These are phyloP conservation scores for Exophiala sideris DNA, from an alignment of 2,329 filamentous ascomycete genomes.

Conservation along the genomic window DNA sequence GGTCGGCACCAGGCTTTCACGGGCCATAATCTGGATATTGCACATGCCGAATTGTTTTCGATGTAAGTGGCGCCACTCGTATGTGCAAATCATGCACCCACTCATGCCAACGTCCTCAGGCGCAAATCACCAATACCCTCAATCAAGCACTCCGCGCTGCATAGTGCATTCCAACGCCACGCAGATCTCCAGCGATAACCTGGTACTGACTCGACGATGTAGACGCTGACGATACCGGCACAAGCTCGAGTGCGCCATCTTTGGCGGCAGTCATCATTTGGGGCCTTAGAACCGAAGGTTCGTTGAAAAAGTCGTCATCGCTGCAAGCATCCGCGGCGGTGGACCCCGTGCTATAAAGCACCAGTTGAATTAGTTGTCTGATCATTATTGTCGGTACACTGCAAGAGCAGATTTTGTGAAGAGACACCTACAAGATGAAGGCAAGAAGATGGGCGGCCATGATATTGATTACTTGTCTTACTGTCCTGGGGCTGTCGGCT, in stretches of 20 bases:
- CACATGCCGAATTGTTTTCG: too few species aligned
- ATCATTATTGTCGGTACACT: slow-evolving; percentile 5
- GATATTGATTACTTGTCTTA: neutral
- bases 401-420: neutral
- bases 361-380: slow-evolving; percentile 15
- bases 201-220: slow-evolving; percentile 10
- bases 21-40: too few species aligned
- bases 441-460: slow-evolving; percentile 16
- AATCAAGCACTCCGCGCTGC: slow-evolving; percentile 23
- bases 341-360: slow-evolving; percentile 14
- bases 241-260: neutral
- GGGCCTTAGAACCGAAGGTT: slow-evolving; percentile 23
- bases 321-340: neutral
- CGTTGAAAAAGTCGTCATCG: slow-evolving; percentile 25
- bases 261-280: slow-evolving; percentile 19
- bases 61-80: too few species aligned
- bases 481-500: too few species aligned
- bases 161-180: slow-evolving; percentile 18
- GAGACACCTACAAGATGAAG: slow-evolving; percentile 11
- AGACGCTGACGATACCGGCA: neutral
- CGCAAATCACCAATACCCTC: too few species aligned
- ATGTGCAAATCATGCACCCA: too few species aligned
- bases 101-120: too few species aligned
- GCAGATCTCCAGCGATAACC: slow-evolving; percentile 11
- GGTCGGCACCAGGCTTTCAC: too few species aligned